A percentile compares a stretch with the other conserved stretches of the same genome.
Conservation (phyloP, 1,139 yeast species). For the Hemisphaericaspora xylanilytica region DNA sequence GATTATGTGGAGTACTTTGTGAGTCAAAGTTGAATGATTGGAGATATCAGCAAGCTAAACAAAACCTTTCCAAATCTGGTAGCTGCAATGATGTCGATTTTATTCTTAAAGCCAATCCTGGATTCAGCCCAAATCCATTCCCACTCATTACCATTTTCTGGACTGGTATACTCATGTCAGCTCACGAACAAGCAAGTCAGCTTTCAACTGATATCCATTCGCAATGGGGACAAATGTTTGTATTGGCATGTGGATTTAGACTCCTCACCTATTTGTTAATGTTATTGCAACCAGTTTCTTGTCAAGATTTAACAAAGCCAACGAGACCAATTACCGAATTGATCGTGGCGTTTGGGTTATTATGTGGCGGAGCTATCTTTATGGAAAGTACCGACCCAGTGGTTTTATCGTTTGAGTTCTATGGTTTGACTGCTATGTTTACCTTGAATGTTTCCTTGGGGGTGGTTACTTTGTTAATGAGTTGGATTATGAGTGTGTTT, state of each 20-base stretch:
- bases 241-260: slow-evolving; percentile 77
- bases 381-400: slow-evolving; percentile 91
- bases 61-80: slow-evolving; percentile 1
- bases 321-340: slow-evolving; percentile 78
- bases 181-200: slow-evolving; percentile 80
- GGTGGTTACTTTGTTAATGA: slow-evolving; percentile 74
- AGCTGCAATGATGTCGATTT: background rate
- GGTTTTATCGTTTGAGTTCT: slow-evolving; percentile 75
- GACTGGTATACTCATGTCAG: slow-evolving; percentile 97
- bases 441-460: slow-evolving; percentile 86
- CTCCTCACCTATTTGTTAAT: slow-evolving; percentile 62
- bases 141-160: slow-evolving; percentile 91
- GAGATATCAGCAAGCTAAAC: slow-evolving; percentile 41
- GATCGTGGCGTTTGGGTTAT: slow-evolving; percentile 68
- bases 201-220: slow-evolving; percentile 76
- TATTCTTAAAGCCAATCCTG: slow-evolving; percentile 53
- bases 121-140: slow-evolving; percentile 86
- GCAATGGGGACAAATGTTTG: slow-evolving; percentile 88
- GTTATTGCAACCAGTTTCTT: slow-evolving; percentile 36
- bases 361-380: slow-evolving; percentile 87
- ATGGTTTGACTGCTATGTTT: slow-evolving; percentile 88
- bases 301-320: slow-evolving; percentile 40
- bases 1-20: slow-evolving; percentile 81
- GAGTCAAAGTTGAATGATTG: slow-evolving; percentile 57
- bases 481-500: slow-evolving; percentile 78